A percentile compares a stretch with the other conserved stretches of the same genome.
phyloP scores from a whole-genome alignment of 371 early-diverging fungal species.

The Lichtheimia corymbifera region DNA sequence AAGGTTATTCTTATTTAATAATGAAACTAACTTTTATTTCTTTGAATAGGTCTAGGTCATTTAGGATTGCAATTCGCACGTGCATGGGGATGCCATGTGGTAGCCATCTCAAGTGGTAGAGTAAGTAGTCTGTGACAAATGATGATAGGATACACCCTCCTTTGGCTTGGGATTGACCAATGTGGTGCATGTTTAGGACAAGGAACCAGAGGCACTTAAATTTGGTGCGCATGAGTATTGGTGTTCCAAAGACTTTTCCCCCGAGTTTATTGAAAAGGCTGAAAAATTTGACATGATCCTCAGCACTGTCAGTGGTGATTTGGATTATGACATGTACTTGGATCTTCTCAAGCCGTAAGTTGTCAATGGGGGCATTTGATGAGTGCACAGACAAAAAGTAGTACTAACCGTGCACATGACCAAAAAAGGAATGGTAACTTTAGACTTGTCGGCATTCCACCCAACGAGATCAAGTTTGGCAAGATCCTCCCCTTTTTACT shows the following conservation, averaged over 20 bases:
- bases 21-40: too few species aligned
- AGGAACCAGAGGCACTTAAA: conserved; percentile 63
- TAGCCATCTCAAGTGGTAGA: conserved; percentile 27
- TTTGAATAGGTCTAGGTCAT: conserved; percentile 72
- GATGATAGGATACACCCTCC: not conserved
- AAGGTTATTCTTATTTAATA: too few species aligned
- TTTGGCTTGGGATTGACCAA: conserved; percentile 3
- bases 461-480: conserved; percentile 24
- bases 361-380: too few species aligned
- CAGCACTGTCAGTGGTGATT: conserved; percentile 42
- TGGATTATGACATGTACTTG: conserved; percentile 47
- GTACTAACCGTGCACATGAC: not conserved
- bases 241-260: conserved; percentile 37
- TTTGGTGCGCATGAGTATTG: conserved; percentile 70
- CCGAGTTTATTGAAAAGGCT: conserved; percentile 25
- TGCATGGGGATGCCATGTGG: conserved; percentile 60
- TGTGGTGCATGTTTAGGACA: conserved; percentile 27
- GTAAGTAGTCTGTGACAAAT: conserved; percentile 21
- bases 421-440: conserved; percentile 34
- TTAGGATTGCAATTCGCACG: conserved; percentile 68
- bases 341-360: conserved; percentile 29
- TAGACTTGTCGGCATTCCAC: conserved; percentile 56
- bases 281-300: conserved; percentile 52
- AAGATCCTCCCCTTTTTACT: conserved; percentile 26
- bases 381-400: not conserved